phyloP scores from a whole-genome alignment of 1,284 basidiomycete species.

The Mrakiaceae sp. region DNA sequence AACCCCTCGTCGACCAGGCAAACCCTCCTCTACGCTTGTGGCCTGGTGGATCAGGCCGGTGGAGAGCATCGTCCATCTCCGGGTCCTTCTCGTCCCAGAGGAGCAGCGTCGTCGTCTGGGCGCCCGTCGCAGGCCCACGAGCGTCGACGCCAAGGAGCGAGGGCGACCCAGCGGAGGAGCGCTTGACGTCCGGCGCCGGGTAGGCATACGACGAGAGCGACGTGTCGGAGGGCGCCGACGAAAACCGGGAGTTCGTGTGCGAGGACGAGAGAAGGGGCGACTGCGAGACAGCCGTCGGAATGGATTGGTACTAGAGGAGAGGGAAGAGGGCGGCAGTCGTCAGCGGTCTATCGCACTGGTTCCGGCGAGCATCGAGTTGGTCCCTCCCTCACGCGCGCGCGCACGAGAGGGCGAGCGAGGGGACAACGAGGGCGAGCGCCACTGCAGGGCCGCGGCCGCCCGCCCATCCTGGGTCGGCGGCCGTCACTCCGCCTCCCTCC shows the following conservation, averaged over 20 bases:
- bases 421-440: too few relatives aligned
- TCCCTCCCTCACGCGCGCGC: too few relatives aligned
- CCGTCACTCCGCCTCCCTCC: too few relatives aligned
- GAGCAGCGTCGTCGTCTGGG: slow-evolving; percentile 10
- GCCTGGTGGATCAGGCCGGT: slow-evolving; percentile 39
- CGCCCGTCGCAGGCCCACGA: background rate
- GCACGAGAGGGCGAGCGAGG: too few relatives aligned
- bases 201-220: slow-evolving; percentile 8
- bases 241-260: background rate
- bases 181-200: background rate
- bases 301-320: slow-evolving; percentile 1
- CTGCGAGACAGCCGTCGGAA: background rate
- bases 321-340: background rate
- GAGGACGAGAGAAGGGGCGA: background rate
- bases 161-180: background rate
- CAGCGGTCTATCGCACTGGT: too few relatives aligned
- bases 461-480: too few relatives aligned
- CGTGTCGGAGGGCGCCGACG: slow-evolving; percentile 8
- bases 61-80: slow-evolving; percentile 44
- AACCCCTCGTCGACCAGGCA: slow-evolving; percentile 32
- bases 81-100: slow-evolving; percentile 29
- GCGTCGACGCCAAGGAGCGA: background rate
- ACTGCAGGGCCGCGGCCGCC: too few relatives aligned
- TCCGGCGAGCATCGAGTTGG: too few relatives aligned
- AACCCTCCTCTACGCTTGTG: slow-evolving; percentile 31